Evolutionary conservation across 768 basidiomycete species (phyloP), one percentile per base, ranked within the genome.

Genomic region (Rubroboletus pulcherrimus): DNA sequence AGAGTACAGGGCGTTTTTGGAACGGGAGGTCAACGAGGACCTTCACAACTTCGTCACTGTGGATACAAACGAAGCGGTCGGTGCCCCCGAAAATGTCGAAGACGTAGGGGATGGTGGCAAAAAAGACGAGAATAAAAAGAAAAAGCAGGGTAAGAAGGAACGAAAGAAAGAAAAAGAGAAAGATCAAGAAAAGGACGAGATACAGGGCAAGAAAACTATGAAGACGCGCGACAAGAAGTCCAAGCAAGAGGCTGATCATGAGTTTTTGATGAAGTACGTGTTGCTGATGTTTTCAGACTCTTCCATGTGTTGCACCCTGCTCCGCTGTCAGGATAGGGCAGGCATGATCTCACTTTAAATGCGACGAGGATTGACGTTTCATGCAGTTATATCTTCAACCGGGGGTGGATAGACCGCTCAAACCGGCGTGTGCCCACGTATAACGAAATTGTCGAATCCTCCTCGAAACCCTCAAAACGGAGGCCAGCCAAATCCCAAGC

Each of bases 331-430:
- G 19, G 39, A 21, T 54, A 26, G 30, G 33, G 34, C 29, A 10
- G 15, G 47, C 47, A 35, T 17, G 41, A 9, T 34, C 31, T 51
- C 43, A 11, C 49, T 43, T 21, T 29, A 9, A 24, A 6, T 38
- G 15, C 5, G 40, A 31, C 17, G 15, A n/a, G 8, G 29, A 47
- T 24, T 60, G 47, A 59, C 48, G 3, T 34, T 51, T 50, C 38
- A 1, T 8, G 5, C 64, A 98, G 95, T 71, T 99, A 97, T 71
- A 97, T 99, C 60, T 77, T 98, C 21, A 95, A 96, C 70, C 91
- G 97, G 30, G 97, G 96, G 1, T 99, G 97, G 97, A 85, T 99
- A 46, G 97, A 98, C 71, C 83, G 80, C 47, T 77, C 86, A 2
- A 74, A 81, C 21, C 77, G 81, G 14, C 86, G 84, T 53, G 75